Conservation (phyloP, 2,329 filamentous ascomycete genomes). For the Hypoxylon sp. region DNA sequence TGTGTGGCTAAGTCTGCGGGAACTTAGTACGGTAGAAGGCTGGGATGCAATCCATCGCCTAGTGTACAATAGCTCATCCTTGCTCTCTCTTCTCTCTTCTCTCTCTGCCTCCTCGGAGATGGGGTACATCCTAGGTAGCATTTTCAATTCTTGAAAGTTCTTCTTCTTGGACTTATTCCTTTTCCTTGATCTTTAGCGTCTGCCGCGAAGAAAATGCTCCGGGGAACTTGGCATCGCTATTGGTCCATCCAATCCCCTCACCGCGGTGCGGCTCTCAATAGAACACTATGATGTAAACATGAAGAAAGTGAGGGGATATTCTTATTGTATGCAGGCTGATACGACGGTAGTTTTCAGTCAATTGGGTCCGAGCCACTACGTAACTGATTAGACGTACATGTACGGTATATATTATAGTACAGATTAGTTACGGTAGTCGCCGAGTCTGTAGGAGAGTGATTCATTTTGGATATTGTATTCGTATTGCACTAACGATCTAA, state of each 20-base stretch:
- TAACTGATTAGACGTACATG: neutral
- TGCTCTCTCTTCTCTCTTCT: conserved; percentile 2
- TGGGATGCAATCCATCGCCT: conserved; percentile 17
- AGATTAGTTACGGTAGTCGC: neutral
- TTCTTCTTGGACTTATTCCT: neutral
- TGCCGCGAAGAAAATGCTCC: conserved; percentile 25
- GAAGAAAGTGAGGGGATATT: conserved; percentile 24
- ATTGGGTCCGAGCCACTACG: neutral
- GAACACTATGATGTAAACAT: conserved; percentile 41
- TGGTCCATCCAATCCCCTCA: conserved; percentile 29
- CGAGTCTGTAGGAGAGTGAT: neutral
- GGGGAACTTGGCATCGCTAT: conserved; percentile 21
- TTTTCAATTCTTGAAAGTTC: conserved; percentile 27
- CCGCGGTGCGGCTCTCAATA: conserved; percentile 27
- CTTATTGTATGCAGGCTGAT: neutral
- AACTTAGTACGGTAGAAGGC: conserved; percentile 5
- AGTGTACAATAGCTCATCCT: conserved; percentile 10
- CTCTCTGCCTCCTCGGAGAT: conserved; percentile 5
- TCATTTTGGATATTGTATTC: conserved; percentile 20
- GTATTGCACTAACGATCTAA: conserved; percentile 28
- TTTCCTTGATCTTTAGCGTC: conserved; percentile 37
- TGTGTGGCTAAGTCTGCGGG: conserved; percentile 11
- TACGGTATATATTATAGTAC: conserved; percentile 1
- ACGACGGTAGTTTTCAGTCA: conserved; percentile 6
- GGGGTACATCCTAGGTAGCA: conserved; percentile 13